phyloP scores from a whole-genome alignment of 352 stramenopile species.

The Blastocystis hominis region DNA sequence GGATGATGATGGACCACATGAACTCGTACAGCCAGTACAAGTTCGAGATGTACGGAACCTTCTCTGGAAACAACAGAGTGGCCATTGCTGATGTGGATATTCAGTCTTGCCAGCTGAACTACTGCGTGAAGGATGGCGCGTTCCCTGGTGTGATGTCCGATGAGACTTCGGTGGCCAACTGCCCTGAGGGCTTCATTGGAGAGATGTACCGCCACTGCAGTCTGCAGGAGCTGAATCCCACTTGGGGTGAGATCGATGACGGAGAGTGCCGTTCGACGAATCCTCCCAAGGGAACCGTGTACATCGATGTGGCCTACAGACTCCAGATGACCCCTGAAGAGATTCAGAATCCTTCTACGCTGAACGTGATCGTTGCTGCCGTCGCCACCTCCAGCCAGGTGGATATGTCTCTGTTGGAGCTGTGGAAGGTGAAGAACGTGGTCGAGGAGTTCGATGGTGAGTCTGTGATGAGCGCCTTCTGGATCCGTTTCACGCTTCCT shows the following conservation, averaged over 20 bases:
- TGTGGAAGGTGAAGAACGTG: slow-evolving; percentile 26
- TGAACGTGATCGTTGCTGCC: background rate
- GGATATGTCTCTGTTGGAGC: background rate
- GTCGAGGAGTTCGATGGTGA: background rate
- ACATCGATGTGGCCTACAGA: slow-evolving; percentile 32
- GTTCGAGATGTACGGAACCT: slow-evolving; percentile 15
- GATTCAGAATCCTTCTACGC: background rate
- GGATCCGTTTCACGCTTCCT: background rate
- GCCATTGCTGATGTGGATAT: slow-evolving; percentile 20
- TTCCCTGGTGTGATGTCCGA: slow-evolving; percentile 30
- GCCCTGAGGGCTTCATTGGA: slow-evolving; percentile 18
- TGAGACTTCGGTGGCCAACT: background rate
- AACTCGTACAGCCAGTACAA: slow-evolving; percentile 17
- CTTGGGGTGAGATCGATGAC: background rate
- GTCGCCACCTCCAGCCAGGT: background rate
- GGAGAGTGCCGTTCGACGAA: background rate
- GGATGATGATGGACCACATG: slow-evolving; percentile 23
- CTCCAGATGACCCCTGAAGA: background rate
- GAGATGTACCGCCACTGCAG: slow-evolving; percentile 20
- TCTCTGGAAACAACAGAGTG: background rate
- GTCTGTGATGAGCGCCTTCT: background rate
- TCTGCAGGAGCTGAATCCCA: background rate
- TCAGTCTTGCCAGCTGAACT: slow-evolving; percentile 43
- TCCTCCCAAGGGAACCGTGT: slow-evolving; percentile 14
- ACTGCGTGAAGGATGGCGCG: slow-evolving; percentile 36